A percentile compares a stretch with the other conserved stretches of the same genome.
Conservation (phyloP, 2,329 filamentous ascomycete genomes). For the Phyllosticta capitalensis region DNA sequence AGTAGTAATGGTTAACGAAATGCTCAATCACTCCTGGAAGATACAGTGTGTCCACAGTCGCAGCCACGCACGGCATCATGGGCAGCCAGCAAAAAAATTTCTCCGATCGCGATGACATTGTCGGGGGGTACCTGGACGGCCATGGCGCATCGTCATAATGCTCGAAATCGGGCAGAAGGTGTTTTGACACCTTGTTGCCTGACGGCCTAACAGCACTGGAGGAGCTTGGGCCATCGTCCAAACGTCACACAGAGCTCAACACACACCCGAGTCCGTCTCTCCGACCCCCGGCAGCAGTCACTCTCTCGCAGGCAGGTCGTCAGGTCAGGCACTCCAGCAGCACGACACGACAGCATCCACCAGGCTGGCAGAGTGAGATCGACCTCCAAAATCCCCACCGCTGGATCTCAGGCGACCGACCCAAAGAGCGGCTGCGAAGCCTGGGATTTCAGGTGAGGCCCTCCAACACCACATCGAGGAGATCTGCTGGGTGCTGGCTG, state of each 20-base stretch:
- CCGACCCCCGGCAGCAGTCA: no score
- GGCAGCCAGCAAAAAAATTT: constrained; percentile 1
- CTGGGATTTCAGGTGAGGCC: neutral
- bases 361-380: neutral
- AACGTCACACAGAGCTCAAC: neutral
- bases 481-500: neutral
- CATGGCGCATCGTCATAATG: neutral
- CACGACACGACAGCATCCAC: neutral
- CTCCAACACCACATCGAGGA: neutral
- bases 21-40: neutral
- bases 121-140: neutral
- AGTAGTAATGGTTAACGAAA: neutral
- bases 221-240: neutral
- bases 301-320: no score
- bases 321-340: neutral
- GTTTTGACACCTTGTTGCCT: neutral
- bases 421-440: neutral
- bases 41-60: neutral
- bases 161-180: neutral
- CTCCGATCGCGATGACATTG: neutral
- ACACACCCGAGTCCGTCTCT: no score
- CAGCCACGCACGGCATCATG: neutral
- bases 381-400: neutral
- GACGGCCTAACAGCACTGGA: neutral
- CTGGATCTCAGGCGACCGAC: neutral